phyloP scores from a whole-genome alignment of 441 rosid species.

The Erodium texanum region DNA sequence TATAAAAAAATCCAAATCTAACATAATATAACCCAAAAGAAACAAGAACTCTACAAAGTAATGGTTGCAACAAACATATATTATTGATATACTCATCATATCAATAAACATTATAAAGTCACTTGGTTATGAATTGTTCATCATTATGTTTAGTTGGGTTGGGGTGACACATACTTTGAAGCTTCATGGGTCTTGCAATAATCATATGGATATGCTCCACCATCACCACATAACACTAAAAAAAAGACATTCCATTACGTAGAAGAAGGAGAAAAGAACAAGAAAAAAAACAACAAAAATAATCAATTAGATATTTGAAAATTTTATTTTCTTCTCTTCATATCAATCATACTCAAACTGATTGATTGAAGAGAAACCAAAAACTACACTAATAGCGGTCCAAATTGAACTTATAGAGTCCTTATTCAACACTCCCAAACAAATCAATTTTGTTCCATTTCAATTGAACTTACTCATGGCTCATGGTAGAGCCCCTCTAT shows the following conservation, averaged over 20 bases:
- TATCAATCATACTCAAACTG: background rate
- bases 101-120: background rate
- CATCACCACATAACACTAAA: background rate
- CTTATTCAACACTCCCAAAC: background rate
- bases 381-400: background rate
- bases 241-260: slow-evolving; percentile 3
- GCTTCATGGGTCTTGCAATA: background rate
- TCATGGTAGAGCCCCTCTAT: background rate
- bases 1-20: too few species aligned
- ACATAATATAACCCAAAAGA: too few species aligned
- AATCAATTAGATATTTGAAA: background rate
- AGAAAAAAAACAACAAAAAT: background rate
- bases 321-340: background rate
- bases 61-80: background rate
- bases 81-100: too few species aligned
- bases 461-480: slow-evolving; percentile 1
- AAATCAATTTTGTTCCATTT: slow-evolving; percentile 14
- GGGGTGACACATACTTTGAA: background rate
- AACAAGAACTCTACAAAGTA: background rate
- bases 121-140: background rate
- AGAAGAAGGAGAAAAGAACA: background rate
- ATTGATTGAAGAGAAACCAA: background rate
- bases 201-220: background rate
- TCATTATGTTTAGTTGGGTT: background rate
- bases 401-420: background rate